Base-by-base conservation (phyloP, 1,284 basidiomycete genomes). In the Mycena citricolor region DNA sequence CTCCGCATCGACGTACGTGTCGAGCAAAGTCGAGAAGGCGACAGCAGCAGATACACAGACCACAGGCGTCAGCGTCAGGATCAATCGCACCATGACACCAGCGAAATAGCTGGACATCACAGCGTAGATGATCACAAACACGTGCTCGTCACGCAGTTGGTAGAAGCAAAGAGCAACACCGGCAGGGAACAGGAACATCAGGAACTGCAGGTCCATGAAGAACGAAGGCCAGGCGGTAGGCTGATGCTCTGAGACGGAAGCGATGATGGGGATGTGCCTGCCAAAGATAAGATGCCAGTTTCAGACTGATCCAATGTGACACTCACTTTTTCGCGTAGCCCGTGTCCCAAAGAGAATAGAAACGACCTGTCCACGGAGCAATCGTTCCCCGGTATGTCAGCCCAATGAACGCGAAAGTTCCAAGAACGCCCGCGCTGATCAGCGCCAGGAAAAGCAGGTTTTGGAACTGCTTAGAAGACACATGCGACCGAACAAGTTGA, bases 341-440 rank as follows among this genome's bases (percentile, higher is more conserved):
- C 1, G 97, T 99, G 67, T 99, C 97, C 94, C 95, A 99, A 10
- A 99, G 77, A 2, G 94, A 97, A 69, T 99, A 99, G 79, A 99
- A 99, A 50, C 97, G 87, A 32, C 97, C 97, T 24, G 94, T 98
- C 94, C 97, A 99, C 0, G 95, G 95, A 2, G 95, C 94, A 57
- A 99, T 97, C 81, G 86, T 93, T 25, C 95, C 95, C 49, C 86
- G 89, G 70, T 93, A 90, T 0, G 97, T 98, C 55, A 98, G 77
- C 35, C 77, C 76, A 32, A 82, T 81, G 47, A 97, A 81, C 0
- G 77, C 84, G 10, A 76, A 66, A 35, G 84, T 76, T 35, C 90
- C 86, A 32, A 94, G 69, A n/a, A 90, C 51, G 51, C 90, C 86
- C 23, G 80, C 77, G 12, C 74, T 74, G 32, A 92, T 73, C 47